phyloP scores from a whole-genome alignment of 768 basidiomycete species.

The Mycena metata region DNA sequence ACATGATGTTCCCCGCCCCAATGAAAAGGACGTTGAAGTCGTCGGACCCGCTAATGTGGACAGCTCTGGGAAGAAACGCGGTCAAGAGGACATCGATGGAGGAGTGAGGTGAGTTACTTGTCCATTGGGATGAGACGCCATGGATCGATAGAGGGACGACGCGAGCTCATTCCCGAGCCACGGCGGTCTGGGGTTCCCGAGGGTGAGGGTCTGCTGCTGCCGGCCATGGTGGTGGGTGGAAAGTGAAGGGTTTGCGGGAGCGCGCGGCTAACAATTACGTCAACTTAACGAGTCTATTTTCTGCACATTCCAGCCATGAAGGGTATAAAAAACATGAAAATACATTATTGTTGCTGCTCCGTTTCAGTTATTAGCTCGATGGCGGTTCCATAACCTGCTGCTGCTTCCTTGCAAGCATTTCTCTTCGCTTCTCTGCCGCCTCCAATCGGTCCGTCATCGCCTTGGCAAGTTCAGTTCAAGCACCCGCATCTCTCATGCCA shows the following conservation, averaged over 20 bases:
- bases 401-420: slow-evolving; percentile 57
- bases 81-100: slow-evolving; percentile 32
- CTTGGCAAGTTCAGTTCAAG: slow-evolving; percentile 35
- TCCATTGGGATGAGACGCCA: slow-evolving; percentile 83
- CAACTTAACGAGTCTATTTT: not conserved
- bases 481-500: not conserved
- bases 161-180: slow-evolving; percentile 66
- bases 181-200: slow-evolving; percentile 52
- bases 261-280: slow-evolving; percentile 23
- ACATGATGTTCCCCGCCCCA: slow-evolving; percentile 99
- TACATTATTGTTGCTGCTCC: slow-evolving; percentile 20
- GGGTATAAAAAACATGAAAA: slow-evolving; percentile 31
- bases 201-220: slow-evolving; percentile 60
- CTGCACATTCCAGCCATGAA: slow-evolving; percentile 1
- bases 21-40: slow-evolving; percentile 96
- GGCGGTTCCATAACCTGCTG: slow-evolving; percentile 47
- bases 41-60: slow-evolving; percentile 69
- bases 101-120: slow-evolving; percentile 60
- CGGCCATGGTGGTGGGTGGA: slow-evolving; percentile 46
- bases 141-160: slow-evolving; percentile 83
- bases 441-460: slow-evolving; percentile 83
- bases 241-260: not conserved
- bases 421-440: slow-evolving; percentile 76
- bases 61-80: slow-evolving; percentile 51
- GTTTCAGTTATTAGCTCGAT: slow-evolving; percentile 40